These are phyloP conservation scores for Aspergillus mulundensis DNA, from an alignment of 495 filamentous ascomycete species.

Conservation along the genomic window DNA sequence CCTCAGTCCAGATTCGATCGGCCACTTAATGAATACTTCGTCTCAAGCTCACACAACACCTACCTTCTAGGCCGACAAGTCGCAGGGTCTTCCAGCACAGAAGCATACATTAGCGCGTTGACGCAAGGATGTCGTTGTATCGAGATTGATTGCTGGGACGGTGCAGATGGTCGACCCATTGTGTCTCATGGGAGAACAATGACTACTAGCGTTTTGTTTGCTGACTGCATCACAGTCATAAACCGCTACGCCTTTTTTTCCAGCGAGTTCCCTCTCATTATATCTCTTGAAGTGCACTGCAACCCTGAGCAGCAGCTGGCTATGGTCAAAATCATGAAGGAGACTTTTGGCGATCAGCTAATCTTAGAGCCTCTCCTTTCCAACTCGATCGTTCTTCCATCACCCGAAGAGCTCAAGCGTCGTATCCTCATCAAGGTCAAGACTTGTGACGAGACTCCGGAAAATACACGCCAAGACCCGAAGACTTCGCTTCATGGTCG, in stretches of 20 bases:
- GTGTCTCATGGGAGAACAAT: conserved; percentile 89
- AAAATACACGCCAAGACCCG: conserved; percentile 37
- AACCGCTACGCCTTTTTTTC: conserved; percentile 86
- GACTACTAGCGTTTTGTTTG: conserved; percentile 80
- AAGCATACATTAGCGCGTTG: conserved; percentile 90
- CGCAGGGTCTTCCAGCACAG: conserved; percentile 80
- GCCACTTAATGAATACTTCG: conserved; percentile 95
- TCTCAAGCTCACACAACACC: conserved; percentile 97
- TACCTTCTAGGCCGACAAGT: conserved; percentile 91
- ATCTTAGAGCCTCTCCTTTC: conserved; percentile 68
- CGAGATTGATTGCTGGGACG: conserved; percentile 98
- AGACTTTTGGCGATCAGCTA: conserved; percentile 72
- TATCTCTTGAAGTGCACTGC: conserved; percentile 96
- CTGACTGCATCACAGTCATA: conserved; percentile 86
- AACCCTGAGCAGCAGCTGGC: conserved; percentile 71
- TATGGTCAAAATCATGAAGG: conserved; percentile 89
- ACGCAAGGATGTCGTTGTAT: conserved; percentile 88
- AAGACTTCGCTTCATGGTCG: conserved; percentile 52
- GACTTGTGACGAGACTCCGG: conserved; percentile 46
- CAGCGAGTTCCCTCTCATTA: conserved; percentile 78
- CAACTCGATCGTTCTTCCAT: conserved; percentile 64
- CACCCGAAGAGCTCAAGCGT: conserved; percentile 77
- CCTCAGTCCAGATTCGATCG: conserved; percentile 63
- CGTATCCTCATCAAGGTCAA: conserved; percentile 95
- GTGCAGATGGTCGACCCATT: conserved; percentile 74